Percentiles rank a stretch among this genome's conserved stretches.
These are phyloP conservation scores for Stagonosporopsis cucurbitacearum DNA, from an alignment of 2,329 filamentous ascomycete genomes.

Conservation along the genomic window DNA sequence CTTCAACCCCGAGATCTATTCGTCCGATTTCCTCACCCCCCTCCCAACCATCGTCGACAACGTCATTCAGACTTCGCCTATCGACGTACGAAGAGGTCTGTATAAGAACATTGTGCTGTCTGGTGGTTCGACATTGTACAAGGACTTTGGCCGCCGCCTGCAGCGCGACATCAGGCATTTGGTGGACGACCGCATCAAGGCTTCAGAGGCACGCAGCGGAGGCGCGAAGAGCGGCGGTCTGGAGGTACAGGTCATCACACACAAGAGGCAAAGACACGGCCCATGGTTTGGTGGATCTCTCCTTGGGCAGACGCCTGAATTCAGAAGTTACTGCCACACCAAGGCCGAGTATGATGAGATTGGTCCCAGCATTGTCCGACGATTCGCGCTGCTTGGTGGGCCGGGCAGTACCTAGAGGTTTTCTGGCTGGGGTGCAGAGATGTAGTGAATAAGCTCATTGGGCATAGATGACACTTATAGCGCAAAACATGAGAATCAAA, in stretches of 20 bases:
- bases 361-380: conserved; percentile 90
- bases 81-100: conserved; percentile 92
- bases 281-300: conserved; percentile 98
- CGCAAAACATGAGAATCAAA: conserved; percentile 21
- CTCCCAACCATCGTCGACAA: conserved; percentile 93
- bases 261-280: conserved; percentile 96
- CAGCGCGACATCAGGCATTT: conserved; percentile 97
- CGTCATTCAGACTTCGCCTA: conserved; percentile 96
- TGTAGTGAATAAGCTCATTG: conserved; percentile 5
- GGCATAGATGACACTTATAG: conserved; percentile 25
- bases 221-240: conserved; percentile 92
- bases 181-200: conserved; percentile 89
- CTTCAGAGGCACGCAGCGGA: conserved; percentile 88
- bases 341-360: conserved; percentile 82
- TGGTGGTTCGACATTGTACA: conserved; percentile 96
- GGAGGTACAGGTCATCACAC: conserved; percentile 95
- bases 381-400: conserved; percentile 91
- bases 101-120: conserved; percentile 99
- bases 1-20: conserved; percentile 99
- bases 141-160: conserved; percentile 94
- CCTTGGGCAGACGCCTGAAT: conserved; percentile 96
- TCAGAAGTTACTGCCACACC: conserved; percentile 96
- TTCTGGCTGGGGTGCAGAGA: neutral
- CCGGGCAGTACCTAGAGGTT: conserved; percentile 75
- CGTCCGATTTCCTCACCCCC: conserved; percentile 95